Base-by-base conservation (phyloP, 805 yeast species). In the Saccharomyces paradoxus region DNA sequence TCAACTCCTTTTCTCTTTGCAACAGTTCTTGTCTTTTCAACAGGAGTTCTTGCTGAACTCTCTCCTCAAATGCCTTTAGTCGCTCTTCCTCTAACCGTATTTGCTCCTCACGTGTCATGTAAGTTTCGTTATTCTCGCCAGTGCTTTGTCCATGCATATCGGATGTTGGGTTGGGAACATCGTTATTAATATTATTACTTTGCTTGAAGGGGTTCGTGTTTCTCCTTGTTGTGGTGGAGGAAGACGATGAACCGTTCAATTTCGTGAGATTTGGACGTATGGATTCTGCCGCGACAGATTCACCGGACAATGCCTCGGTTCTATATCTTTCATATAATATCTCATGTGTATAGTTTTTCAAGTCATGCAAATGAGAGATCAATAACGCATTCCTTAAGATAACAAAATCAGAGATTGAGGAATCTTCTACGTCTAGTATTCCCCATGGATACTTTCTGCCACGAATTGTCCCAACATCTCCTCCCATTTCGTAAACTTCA, bases 1-100 rank as follows among this genome's bases (percentile, higher is more conserved):
- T 83, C 67, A 89, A 78, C 70, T 90, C 96, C 63, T 82, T 81
- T 71, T 90, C 97, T 66, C 96, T 81, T 60, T 84, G 87, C 67
- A 87, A 77, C 57, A 90, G 79, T 71, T 90, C 97, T 65, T 84
- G 83, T 62, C 94, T 79, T 76, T 90, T 88, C 68, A 79, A 77
- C 66, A 86, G 76, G 68, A 90, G 77, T 70, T 89, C 96, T 66
- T 85, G 87, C 72, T 90, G 96, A 27, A 90, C 95, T 63, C 94
- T 78, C 71, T 85, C 89, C 73, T 90, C 97, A 68, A 87, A 88
- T 48, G 88, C 87, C 65, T 79, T 84, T 66, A 90, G 78, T 72
- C 95, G 81, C 72, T 88, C 96, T 73, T 90, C 97, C 71, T 90
- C 97, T 52, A 85, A 75, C 64, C 87, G 83, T 64, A 89, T 87